Evolutionary conservation across 2,329 filamentous ascomycete genomes (phyloP), one percentile per base, ranked within the genome.

Genomic region (Aspergillus sp.): DNA sequence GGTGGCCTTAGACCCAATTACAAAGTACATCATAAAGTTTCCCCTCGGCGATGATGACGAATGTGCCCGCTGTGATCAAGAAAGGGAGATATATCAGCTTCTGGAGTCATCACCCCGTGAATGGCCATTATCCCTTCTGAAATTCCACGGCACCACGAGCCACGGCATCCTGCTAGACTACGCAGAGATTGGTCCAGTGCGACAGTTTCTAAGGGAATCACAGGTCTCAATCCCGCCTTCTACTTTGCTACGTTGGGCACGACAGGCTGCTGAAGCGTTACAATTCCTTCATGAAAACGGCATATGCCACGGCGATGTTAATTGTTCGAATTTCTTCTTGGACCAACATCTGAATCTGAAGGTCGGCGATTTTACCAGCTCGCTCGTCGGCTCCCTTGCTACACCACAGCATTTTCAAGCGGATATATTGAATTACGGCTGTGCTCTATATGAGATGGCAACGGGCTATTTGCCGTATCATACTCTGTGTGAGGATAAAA

Each of bases 311-410:
- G 55, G 55, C 0, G 55, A 57, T 28, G 55, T 57, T 9, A 43
- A 45, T 13, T 57, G 55, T 51, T 23, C 15, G 46, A 51, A 50
- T n/a, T 57, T 57, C n/a, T 57, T 50, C n/a, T 17, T 57, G 28
- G 45, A 50, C 30, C n/a, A 50, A 41, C 13, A 6, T 30, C 30
- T 57, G 31, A 22, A 57, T 6, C 2, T 57, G 30, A 57, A 57
- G 30, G 55, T 57, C 17, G 46, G 55, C 17, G 55, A 51, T 51
- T 57, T 57, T 22, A 57, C 55, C 4, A 48, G 55, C 1, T 51
- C 55, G n/a, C 6, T 49, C 23, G 22, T 22, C 46, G 22, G 22
- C 22, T 28, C 55, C 17, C 45, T 23, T 28, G 45, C 55, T 30
- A 57, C 55, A n/a, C 25, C 19, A 19, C 19, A 57, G 38, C 25